Evolutionary conservation across 345 rosid species (phyloP), one percentile per base, ranked within the genome.

Genomic region (Dimocarpus longan): DNA sequence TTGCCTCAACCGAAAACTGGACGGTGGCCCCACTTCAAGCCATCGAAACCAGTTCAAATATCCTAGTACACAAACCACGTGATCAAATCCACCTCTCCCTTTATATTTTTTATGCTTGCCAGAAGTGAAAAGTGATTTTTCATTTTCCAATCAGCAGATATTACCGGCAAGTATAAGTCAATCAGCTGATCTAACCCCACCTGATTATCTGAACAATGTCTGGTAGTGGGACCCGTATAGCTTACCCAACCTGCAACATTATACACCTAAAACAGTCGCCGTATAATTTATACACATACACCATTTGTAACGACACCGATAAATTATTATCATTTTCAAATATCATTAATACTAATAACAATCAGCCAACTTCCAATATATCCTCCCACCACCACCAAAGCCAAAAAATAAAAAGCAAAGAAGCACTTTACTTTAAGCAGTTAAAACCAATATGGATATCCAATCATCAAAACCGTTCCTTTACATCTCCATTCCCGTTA

Each of bases 131-230:
- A 42, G 46, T 22, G 48, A 70, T 24, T 43, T 74, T 70, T 28
- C 40, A 70, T 24, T 43, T 74, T 70, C 42, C 40, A 11, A 67
- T 52, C 4, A 54, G 72, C 65, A 76, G 2, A 50, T 66, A 39
- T 72, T 72, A 56, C 19, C 5, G 65, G 32, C 19, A 56, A 60
- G 48, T 54, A 37, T 26, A 44, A 75, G 70, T 75, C 32, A 75
- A 65, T 75, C 70, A 10, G 78, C 52, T 78, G 63, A 75, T 81
- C 84, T 71, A 78, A 78, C 71, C 59, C 46, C 71, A 75, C 63
- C 71, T 5, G 71, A 75, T 73, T 71, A 40, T 60, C 56, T 3
- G 18, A 0, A 24, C 9, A 24, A 19, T 77, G 44, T 60, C 78
- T 64, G 43, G 9, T 1, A 0, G 12, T 26, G 78, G 78, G 78